Conservation (phyloP, 176 grass and related monocot genomes). For the Miscanthus lutarioriparius region DNA sequence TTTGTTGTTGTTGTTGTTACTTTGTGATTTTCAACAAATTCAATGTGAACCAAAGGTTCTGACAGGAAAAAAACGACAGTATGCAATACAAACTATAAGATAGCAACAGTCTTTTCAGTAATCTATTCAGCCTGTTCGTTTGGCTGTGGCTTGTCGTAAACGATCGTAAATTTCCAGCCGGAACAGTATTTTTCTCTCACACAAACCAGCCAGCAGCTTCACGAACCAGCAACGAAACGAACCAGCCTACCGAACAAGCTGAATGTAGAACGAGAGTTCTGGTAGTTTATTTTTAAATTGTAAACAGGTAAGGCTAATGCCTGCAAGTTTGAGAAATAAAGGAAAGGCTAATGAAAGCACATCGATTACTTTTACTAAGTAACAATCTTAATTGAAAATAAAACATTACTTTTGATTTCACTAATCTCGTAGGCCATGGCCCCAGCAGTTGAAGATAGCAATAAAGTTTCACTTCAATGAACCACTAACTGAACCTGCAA, state of each 20-base stretch:
- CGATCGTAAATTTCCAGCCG: too few species aligned
- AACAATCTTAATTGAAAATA: slow-evolving; percentile 35
- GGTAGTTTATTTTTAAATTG: background rate
- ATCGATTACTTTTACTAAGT: slow-evolving; percentile 7
- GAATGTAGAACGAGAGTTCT: background rate
- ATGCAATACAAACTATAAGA: too few species aligned
- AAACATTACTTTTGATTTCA: slow-evolving; percentile 81
- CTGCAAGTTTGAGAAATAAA: background rate
- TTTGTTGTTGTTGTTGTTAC: too few species aligned
- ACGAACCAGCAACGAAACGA: too few species aligned
- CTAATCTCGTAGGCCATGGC: slow-evolving; percentile 84
- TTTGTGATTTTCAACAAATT: too few species aligned
- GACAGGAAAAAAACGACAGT: too few species aligned
- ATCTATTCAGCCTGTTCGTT: too few species aligned
- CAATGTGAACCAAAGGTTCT: too few species aligned
- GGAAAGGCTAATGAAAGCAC: background rate
- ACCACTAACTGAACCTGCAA: slow-evolving; percentile 30
- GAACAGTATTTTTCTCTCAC: too few species aligned
- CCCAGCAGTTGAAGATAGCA: slow-evolving; percentile 24
- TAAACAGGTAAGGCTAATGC: background rate
- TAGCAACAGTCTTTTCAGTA: background rate
- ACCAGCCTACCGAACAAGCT: too few species aligned
- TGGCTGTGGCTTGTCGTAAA: too few species aligned
- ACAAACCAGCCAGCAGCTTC: too few species aligned
- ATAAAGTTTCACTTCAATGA: slow-evolving; percentile 26